A percentile compares a stretch with the other conserved stretches of the same genome.
phyloP scores from a whole-genome alignment of 2,329 filamentous ascomycete species.

The Fusarium robinianum region DNA sequence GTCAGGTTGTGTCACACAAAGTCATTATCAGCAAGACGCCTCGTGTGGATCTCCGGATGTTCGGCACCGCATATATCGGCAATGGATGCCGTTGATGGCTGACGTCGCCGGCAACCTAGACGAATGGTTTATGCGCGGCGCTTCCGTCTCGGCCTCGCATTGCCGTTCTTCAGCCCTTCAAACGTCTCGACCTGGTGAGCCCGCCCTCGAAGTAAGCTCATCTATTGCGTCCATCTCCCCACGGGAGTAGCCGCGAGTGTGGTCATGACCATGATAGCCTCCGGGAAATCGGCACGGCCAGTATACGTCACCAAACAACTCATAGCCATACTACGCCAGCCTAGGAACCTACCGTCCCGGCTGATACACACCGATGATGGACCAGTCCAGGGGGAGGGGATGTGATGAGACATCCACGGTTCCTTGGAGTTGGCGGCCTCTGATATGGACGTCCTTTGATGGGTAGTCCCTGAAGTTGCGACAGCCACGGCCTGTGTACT shows the following conservation, averaged over 20 bases:
- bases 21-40: constrained; percentile 3
- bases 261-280: constrained; percentile 1
- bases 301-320: constrained; percentile 25
- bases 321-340: too few relatives aligned
- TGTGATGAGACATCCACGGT: too few relatives aligned
- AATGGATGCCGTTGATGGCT: constrained; percentile 32
- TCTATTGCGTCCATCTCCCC: too few relatives aligned
- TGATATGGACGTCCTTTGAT: neutral
- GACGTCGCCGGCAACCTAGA: constrained; percentile 7
- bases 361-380: too few relatives aligned
- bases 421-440: neutral
- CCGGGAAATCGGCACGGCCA: constrained; percentile 28
- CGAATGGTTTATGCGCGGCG: constrained; percentile 23
- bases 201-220: too few relatives aligned
- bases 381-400: too few relatives aligned
- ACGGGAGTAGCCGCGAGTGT: constrained; percentile 20
- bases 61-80: constrained; percentile 34
- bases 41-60: constrained; percentile 33
- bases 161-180: constrained; percentile 18
- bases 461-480: constrained; percentile 7
- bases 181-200: constrained; percentile 7
- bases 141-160: constrained; percentile 23
- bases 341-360: too few relatives aligned
- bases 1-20: neutral
- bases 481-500: constrained; percentile 20